These are phyloP conservation scores for Mortierella sp. DNA, from an alignment of 371 early-diverging fungal species.

Conservation along the genomic window DNA sequence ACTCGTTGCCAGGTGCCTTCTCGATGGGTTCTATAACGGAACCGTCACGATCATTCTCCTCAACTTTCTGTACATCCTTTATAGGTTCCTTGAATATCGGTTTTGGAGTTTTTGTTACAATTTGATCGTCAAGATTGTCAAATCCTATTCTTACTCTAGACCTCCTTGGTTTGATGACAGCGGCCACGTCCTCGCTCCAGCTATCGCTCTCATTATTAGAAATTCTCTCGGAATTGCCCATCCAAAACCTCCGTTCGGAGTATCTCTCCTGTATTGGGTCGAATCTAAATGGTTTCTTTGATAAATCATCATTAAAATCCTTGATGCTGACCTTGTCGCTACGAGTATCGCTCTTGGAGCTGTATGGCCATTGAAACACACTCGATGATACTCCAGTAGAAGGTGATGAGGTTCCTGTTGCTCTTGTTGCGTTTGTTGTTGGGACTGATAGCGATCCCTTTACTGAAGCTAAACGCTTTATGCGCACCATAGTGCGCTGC, in stretches of 20 bases:
- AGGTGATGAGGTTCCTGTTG: neutral
- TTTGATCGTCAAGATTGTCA: conserved; percentile 11
- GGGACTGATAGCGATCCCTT: neutral
- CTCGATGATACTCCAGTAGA: neutral
- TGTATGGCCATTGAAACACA: conserved; percentile 2
- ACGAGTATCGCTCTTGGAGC: neutral
- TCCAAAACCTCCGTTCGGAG: neutral
- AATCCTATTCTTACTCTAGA: conserved; percentile 19
- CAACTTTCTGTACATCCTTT: too few species aligned
- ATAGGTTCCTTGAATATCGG: too few species aligned
- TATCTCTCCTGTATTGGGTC: neutral
- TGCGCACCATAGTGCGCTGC: neutral
- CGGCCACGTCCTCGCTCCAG: too few species aligned
- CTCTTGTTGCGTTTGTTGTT: neutral
- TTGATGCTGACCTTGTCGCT: neutral
- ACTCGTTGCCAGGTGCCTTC: neutral
- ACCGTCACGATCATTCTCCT: neutral
- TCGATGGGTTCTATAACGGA: neutral
- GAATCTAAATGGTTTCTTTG: neutral
- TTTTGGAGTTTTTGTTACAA: too few species aligned
- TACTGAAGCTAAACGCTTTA: neutral
- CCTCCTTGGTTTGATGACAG: neutral
- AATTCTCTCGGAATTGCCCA: neutral
- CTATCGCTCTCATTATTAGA: too few species aligned
- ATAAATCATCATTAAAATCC: neutral